A percentile compares a stretch with the other conserved stretches of the same genome.
Conservation (phyloP, 345 rosid species). For the Anacardium occidentale region DNA sequence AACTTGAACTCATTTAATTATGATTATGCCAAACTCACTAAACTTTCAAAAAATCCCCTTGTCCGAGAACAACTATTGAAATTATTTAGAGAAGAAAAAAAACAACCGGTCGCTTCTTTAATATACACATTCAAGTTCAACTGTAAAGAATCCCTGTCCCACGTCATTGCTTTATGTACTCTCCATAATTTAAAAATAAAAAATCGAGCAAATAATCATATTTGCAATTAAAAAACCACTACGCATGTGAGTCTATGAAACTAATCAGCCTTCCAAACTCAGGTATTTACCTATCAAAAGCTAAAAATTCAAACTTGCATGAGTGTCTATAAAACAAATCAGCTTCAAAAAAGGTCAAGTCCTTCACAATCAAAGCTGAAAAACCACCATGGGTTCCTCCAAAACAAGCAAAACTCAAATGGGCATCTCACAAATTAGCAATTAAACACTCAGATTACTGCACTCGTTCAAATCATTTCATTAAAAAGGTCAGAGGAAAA, state of each 20-base stretch:
- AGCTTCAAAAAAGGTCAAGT: background rate
- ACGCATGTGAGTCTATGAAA: background rate
- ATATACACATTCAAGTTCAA: background rate
- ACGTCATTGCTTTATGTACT: background rate
- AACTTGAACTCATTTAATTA: background rate
- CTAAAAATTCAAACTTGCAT: background rate
- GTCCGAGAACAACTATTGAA: background rate
- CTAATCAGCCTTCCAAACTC: background rate
- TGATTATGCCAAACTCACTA: background rate
- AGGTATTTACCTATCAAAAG: background rate
- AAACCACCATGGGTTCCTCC: background rate
- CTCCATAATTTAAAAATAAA: background rate
- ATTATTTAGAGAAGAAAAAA: background rate
- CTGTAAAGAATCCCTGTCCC: background rate
- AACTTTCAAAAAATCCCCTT: background rate
- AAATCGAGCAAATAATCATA: background rate
- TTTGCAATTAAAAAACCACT: background rate
- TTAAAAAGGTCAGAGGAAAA: background rate
- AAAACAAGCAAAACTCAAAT: constrained; percentile 5
- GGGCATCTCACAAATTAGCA: constrained; percentile 5
- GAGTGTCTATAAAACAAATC: background rate
- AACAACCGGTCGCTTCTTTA: constrained; percentile 4
- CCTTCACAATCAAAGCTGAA: background rate
- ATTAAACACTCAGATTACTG: background rate
- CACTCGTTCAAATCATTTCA: background rate